phyloP scores from a whole-genome alignment of 179 eudicot species.

The Silene coronaria region DNA sequence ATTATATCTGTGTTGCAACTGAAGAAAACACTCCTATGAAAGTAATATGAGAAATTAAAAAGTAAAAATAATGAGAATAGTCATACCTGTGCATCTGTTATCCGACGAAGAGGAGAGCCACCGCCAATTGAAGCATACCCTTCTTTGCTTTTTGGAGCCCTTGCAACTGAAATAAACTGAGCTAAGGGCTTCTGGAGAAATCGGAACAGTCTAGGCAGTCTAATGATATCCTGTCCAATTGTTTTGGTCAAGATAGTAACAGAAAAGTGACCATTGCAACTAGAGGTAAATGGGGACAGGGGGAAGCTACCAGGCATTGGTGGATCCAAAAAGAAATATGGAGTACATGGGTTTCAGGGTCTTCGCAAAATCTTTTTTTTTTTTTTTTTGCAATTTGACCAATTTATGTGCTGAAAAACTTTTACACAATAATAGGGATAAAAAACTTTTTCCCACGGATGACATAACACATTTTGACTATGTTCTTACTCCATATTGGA shows the following conservation, averaged over 20 bases:
- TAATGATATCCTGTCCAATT: constrained; percentile 80
- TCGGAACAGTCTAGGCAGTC: constrained; percentile 85
- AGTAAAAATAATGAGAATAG: constrained; percentile 7
- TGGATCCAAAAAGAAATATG: background rate
- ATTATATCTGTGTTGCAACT: background rate
- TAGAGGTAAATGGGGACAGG: background rate
- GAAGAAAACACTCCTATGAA: background rate
- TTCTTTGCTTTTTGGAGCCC: constrained; percentile 99
- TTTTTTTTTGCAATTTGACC: no score
- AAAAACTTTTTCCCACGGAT: no score
- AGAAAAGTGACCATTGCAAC: background rate
- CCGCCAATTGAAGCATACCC: constrained; percentile 99
- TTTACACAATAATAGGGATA: no score
- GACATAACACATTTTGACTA: background rate
- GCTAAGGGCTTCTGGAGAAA: constrained; percentile 98
- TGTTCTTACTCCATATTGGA: background rate
- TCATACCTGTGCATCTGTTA: constrained; percentile 94
- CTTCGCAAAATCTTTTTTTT: background rate
- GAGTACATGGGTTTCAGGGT: background rate
- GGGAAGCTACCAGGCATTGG: background rate
- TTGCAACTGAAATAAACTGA: constrained; percentile 76
- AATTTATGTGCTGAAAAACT: no score
- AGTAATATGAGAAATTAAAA: constrained; percentile 3
- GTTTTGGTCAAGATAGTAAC: constrained; percentile 22
- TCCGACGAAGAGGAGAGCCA: constrained; percentile 93